Percentiles rank a stretch among this genome's conserved stretches.
Conservation (phyloP, 1,139 yeast genomes). For the Saccharomyces uvarum region DNA sequence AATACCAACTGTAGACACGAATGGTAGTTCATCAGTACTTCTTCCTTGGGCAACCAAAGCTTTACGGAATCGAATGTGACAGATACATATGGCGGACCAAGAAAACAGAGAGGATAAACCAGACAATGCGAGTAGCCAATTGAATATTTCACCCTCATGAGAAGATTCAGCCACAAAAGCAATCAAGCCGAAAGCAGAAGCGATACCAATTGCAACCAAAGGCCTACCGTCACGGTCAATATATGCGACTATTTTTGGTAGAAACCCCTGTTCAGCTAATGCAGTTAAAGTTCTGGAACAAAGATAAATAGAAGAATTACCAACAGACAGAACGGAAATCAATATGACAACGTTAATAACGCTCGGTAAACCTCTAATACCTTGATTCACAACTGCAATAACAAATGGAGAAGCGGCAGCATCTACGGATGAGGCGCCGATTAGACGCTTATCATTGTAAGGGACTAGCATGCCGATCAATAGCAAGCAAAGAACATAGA, state of each 20-base stretch:
- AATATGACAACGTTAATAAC: conserved; percentile 46
- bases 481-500: conserved; percentile 44
- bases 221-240: conserved; percentile 67
- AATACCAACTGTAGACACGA: conserved; percentile 50
- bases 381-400: conserved; percentile 48
- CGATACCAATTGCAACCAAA: conserved; percentile 44
- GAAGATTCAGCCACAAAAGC: conserved; percentile 53
- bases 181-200: conserved; percentile 47
- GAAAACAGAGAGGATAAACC: conserved; percentile 61
- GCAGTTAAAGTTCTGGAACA: conserved; percentile 61
- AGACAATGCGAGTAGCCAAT: conserved; percentile 61
- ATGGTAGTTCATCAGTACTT: conserved; percentile 46
- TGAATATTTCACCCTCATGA: conserved; percentile 49
- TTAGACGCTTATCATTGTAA: conserved; percentile 34
- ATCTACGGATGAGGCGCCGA: conserved; percentile 40
- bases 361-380: conserved; percentile 48
- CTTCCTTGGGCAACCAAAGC: conserved; percentile 56
- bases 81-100: conserved; percentile 58
- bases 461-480: conserved; percentile 43
- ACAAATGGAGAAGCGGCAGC: conserved; percentile 57
- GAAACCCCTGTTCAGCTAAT: conserved; percentile 54
- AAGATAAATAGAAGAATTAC: conserved; percentile 58
- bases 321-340: conserved; percentile 66
- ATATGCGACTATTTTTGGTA: conserved; percentile 57
- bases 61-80: conserved; percentile 58